Evolutionary conservation across 768 basidiomycete species (phyloP).

Genomic region (Lactarius indigo): DNA sequence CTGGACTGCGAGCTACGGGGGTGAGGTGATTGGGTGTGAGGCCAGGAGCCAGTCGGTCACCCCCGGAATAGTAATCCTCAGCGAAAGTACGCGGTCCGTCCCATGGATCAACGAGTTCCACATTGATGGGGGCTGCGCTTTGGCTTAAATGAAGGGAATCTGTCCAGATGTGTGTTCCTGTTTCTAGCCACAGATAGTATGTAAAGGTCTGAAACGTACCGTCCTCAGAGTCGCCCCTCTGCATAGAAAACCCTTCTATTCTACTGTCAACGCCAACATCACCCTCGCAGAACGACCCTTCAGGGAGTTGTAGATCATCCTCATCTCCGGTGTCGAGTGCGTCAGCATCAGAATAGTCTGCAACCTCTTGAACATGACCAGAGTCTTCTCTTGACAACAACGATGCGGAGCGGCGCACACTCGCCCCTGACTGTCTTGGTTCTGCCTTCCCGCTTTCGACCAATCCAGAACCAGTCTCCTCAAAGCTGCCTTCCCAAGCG

Average conservation of each 20-base stretch:
- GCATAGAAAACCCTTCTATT: conserved; percentile 26
- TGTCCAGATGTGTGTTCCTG: background rate
- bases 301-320: conserved; percentile 6
- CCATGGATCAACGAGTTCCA: conserved; percentile 42
- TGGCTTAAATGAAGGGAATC: conserved; percentile 8
- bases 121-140: conserved; percentile 3
- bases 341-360: conserved; percentile 27
- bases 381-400: conserved; percentile 26
- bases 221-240: conserved; percentile 31
- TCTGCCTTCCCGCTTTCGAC: conserved; percentile 26
- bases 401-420: background rate
- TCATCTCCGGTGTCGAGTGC: conserved; percentile 20
- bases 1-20: conserved; percentile 13
- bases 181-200: background rate
- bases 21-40: conserved; percentile 25
- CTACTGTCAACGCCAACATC: conserved; percentile 12
- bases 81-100: conserved; percentile 38
- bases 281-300: conserved; percentile 3
- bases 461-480: conserved; percentile 28
- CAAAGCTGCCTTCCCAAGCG: conserved; percentile 27
- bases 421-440: conserved; percentile 23
- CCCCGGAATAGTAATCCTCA: conserved; percentile 45
- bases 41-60: conserved; percentile 31
- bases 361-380: conserved; percentile 32
- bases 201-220: conserved; percentile 20